Percentiles rank a stretch among this genome's conserved stretches.
Conservation (phyloP, 169 alveolate genomes). For the Plasmodium berghei region DNA sequence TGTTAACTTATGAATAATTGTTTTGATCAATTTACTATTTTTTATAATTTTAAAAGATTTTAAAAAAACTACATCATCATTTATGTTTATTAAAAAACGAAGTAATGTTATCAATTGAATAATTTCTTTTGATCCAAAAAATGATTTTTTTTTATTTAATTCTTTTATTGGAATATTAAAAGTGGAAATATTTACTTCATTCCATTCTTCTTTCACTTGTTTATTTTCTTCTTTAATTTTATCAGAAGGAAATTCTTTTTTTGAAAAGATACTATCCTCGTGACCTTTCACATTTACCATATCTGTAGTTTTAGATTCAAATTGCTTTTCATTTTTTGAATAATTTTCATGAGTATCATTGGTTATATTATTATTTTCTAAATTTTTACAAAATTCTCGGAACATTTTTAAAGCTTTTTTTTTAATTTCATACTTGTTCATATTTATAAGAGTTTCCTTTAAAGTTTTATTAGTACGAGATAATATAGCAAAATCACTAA, state of each 20-base stretch:
- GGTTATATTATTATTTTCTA: no score
- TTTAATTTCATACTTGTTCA: slow-evolving; percentile 11
- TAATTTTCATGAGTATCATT: not conserved
- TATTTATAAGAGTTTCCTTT: slow-evolving; percentile 30
- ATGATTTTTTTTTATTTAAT: slow-evolving; percentile 39
- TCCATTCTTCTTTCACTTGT: not conserved
- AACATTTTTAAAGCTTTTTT: slow-evolving; percentile 32
- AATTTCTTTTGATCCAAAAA: slow-evolving; percentile 68
- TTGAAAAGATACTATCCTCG: no score
- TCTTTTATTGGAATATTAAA: slow-evolving; percentile 62
- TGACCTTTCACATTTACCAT: not conserved
- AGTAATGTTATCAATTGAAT: slow-evolving; percentile 30
- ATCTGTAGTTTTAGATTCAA: not conserved
- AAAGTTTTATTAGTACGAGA: slow-evolving; percentile 81
- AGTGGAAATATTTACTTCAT: not conserved
- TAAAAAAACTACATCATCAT: slow-evolving; percentile 48
- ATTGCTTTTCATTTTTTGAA: not conserved
- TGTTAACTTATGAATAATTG: slow-evolving; percentile 12
- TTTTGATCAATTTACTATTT: slow-evolving; percentile 6
- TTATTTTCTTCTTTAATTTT: not conserved
- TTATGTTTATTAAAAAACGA: slow-evolving; percentile 43
- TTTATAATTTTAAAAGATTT: slow-evolving; percentile 62
- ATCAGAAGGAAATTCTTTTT: no score
- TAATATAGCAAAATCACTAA: slow-evolving; percentile 85
- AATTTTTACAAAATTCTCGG: not conserved